These are phyloP conservation scores for Kingdonia uniflora DNA, from an alignment of 164 flowering plant species.

Conservation along the genomic window DNA sequence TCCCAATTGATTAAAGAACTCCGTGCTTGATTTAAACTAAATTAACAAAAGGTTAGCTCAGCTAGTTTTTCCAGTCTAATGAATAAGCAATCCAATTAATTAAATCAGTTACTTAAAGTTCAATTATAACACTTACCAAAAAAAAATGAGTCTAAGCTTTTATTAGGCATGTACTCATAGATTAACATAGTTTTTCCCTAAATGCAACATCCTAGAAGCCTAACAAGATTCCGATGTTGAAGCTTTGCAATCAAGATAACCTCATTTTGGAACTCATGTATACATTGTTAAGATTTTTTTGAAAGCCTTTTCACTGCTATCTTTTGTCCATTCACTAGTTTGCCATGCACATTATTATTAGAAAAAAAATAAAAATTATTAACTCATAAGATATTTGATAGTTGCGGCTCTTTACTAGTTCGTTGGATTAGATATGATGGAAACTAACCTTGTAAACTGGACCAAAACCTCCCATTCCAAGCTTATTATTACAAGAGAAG, in stretches of 20 bases:
- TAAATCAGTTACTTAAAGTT: background rate
- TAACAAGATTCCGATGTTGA: conserved; percentile 8
- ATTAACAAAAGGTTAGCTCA: background rate
- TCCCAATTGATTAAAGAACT: conserved; percentile 17
- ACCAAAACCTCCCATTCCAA: conserved; percentile 8
- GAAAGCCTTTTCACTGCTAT: conserved; percentile 7
- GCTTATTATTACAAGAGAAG: background rate
- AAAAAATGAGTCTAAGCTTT: conserved; percentile 1
- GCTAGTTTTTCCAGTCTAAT: background rate
- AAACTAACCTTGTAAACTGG: conserved; percentile 6
- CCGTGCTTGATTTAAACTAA: conserved; percentile 2
- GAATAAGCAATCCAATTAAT: background rate
- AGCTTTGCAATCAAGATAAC: conserved; percentile 4
- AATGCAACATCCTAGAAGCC: conserved; percentile 4
- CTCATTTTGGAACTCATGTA: conserved; percentile 4
- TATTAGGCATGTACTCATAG: conserved; percentile 5
- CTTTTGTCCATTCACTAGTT: background rate
- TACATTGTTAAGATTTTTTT: conserved; percentile 2
- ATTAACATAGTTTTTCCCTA: background rate
- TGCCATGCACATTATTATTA: background rate
- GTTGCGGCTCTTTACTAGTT: too few species aligned
- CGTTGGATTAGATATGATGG: background rate
- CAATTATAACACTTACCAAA: background rate
- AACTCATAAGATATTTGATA: background rate
- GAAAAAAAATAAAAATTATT: background rate